phyloP scores from a whole-genome alignment of 2,329 filamentous ascomycete species.

The Claviceps lovelessii region DNA sequence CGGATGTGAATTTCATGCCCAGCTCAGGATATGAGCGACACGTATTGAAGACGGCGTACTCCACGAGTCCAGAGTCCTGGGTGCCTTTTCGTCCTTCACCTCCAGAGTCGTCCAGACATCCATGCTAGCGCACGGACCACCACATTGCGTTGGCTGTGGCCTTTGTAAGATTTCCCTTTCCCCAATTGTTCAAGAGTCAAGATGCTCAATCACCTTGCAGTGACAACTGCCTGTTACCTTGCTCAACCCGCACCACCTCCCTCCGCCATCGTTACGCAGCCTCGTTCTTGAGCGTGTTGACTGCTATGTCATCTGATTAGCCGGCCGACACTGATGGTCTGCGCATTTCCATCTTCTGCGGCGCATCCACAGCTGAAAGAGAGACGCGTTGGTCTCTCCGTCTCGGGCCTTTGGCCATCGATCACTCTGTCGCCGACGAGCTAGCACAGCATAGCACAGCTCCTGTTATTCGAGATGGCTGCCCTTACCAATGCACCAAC shows the following conservation, averaged over 20 bases:
- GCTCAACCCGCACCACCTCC: background rate
- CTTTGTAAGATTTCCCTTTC: background rate
- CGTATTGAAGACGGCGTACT: too few species aligned
- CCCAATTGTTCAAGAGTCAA: background rate
- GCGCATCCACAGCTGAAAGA: constrained; percentile 17
- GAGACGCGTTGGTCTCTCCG: constrained; percentile 15
- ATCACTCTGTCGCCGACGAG: background rate
- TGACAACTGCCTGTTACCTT: background rate
- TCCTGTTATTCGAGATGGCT: constrained; percentile 24
- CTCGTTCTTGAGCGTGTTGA: constrained; percentile 3
- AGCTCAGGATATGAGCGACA: too few species aligned
- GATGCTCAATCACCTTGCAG: background rate
- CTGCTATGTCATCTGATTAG: constrained; percentile 14
- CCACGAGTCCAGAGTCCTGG: too few species aligned
- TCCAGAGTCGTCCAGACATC: too few species aligned
- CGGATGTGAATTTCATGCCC: too few species aligned
- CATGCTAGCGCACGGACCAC: background rate
- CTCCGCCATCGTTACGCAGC: background rate
- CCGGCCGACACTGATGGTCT: constrained; percentile 15
- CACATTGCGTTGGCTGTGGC: background rate
- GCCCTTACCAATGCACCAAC: constrained; percentile 27
- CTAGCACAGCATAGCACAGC: background rate
- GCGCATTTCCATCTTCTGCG: constrained; percentile 14
- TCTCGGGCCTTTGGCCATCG: background rate
- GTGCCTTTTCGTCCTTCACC: background rate